Conservation (phyloP, 1,284 basidiomycete genomes). For the Ganoderma resinaceum region DNA sequence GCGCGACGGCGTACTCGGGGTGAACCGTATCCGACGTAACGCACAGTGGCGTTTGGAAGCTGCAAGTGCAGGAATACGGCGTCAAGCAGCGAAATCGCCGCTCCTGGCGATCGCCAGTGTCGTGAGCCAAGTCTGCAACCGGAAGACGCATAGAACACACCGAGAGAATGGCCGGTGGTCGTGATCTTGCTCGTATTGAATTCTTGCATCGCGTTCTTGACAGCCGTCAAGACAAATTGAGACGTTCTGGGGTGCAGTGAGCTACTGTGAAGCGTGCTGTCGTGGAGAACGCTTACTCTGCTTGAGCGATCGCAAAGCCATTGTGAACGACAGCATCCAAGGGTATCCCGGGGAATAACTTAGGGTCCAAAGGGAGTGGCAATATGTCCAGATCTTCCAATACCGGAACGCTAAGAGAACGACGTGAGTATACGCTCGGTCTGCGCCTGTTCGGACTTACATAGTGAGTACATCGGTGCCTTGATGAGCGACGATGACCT, state of each 20-base stretch:
- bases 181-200: slow-evolving; percentile 42
- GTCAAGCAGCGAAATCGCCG: slow-evolving; percentile 54
- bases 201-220: slow-evolving; percentile 39
- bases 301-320: slow-evolving; percentile 62
- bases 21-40: slow-evolving; percentile 52
- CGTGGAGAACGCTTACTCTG: slow-evolving; percentile 44
- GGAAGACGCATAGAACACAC: slow-evolving; percentile 26
- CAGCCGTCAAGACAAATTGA: slow-evolving; percentile 43
- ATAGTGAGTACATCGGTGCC: slow-evolving; percentile 56
- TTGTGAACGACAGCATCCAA: slow-evolving; percentile 56
- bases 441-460: slow-evolving; percentile 38
- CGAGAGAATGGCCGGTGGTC: slow-evolving; percentile 48
- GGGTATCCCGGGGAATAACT: slow-evolving; percentile 62
- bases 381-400: slow-evolving; percentile 43
- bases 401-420: slow-evolving; percentile 34
- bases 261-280: neutral
- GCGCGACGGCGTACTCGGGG: slow-evolving; percentile 50
- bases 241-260: slow-evolving; percentile 38
- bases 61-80: slow-evolving; percentile 53
- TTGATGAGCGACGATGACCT: slow-evolving; percentile 60
- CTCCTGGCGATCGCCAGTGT: slow-evolving; percentile 37
- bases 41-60: slow-evolving; percentile 47
- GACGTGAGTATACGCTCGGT: neutral
- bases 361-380: slow-evolving; percentile 33
- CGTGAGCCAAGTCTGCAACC: slow-evolving; percentile 28